These are phyloP conservation scores for Cladorrhinum sp. DNA, from an alignment of 2,329 filamentous ascomycete genomes.

Conservation along the genomic window DNA sequence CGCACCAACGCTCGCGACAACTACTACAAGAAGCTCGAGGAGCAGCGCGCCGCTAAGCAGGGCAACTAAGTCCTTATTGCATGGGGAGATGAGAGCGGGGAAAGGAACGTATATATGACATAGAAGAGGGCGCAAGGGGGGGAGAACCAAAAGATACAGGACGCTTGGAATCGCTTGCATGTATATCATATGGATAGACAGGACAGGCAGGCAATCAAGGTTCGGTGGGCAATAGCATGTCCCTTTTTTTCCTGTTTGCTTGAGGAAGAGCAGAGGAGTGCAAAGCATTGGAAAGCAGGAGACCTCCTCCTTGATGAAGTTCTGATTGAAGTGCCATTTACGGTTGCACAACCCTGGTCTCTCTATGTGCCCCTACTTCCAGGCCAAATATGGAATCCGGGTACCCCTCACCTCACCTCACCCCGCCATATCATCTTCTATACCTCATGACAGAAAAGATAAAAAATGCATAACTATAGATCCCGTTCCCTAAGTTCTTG, in stretches of 20 bases:
- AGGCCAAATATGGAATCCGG: too few relatives aligned
- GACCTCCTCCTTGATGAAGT: too few relatives aligned
- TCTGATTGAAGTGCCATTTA: too few relatives aligned
- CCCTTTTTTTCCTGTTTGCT: slow-evolving; percentile 11
- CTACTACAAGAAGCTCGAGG: slow-evolving; percentile 58
- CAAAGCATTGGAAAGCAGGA: too few relatives aligned
- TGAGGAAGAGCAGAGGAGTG: too few relatives aligned
- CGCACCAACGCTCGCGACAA: slow-evolving; percentile 57
- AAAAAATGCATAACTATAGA: background rate
- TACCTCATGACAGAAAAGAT: background rate
- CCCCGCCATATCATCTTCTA: background rate
- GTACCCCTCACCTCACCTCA: background rate
- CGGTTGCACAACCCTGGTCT: too few relatives aligned
- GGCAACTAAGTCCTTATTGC: slow-evolving; percentile 9
- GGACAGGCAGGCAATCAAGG: slow-evolving; percentile 27
- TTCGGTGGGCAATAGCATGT: slow-evolving; percentile 9
- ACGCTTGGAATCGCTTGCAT: slow-evolving; percentile 13
- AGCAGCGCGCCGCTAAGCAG: slow-evolving; percentile 46
- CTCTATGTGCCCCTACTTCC: too few relatives aligned
- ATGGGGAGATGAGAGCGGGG: background rate
- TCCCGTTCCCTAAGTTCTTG: background rate
- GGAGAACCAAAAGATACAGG: background rate
- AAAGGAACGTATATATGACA: background rate
- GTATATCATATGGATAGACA: slow-evolving; percentile 29
- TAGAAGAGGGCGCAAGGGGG: background rate